Base-by-base conservation (phyloP, 2,329 filamentous ascomycete genomes). In the Xylariaceae sp. region DNA sequence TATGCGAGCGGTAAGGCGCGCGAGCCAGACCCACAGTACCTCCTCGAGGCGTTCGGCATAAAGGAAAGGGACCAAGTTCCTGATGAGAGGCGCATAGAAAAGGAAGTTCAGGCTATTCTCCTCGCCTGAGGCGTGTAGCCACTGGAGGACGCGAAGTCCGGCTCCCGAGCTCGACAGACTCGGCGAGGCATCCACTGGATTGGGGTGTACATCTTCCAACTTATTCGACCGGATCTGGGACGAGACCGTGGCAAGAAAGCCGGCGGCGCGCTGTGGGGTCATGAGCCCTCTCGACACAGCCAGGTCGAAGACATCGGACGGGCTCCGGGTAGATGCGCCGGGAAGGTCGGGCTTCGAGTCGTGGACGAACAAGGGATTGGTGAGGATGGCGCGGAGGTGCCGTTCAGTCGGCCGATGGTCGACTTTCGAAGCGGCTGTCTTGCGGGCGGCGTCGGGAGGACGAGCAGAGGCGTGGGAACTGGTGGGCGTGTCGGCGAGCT, bases 281-380 rank as follows among this genome's bases (percentile, higher is more conserved):
- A 78, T 75, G 44, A 77, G 60, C 23, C 72, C 72, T 46, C 61
- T 64, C 10, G 68, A 62, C 2, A 72, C 71, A 13, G 72, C 74
- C 36, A 65, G 61, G 41, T 75, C 65, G 38, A 78, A 78, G 3
- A 77, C 63, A 24, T 69, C 61, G 58, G 73, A 68, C 3, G 68
- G 70, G 27, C 70, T 64, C 26, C n/a, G 25, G n/a, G 36, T 14
- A n/a, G 7, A 29, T 53, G 31, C 41, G 37, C 46, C 7, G 11
- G 27, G 39, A 3, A 21, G 22, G 22, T 29, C 31, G 11, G 10
- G 35, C 25, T 33, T 28, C 21, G 33, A 36, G 29, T 39, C 22
- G 29, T 59, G 51, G 33, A 55, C 56, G 54, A 78, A 76, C 13
- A 77, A 57, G 1, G 73, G 73, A 38, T 76, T 77, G 31, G 66